These are phyloP conservation scores for Yarrowia divulgata DNA, from an alignment of 805 yeast genomes.

Conservation along the genomic window DNA sequence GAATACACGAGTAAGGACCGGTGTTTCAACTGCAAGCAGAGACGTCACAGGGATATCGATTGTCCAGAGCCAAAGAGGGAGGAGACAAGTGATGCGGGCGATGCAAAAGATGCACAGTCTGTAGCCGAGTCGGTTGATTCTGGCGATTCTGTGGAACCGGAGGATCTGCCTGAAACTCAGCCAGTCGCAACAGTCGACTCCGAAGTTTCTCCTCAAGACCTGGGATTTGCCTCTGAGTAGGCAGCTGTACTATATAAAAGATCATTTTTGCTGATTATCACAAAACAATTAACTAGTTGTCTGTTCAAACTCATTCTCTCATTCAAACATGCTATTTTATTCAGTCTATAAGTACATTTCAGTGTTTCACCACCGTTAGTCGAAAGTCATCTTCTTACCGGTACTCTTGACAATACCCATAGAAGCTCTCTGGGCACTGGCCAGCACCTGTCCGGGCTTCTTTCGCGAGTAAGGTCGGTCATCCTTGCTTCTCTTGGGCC, in stretches of 20 bases:
- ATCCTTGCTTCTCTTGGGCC: constrained; percentile 31
- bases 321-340: constrained; percentile 6
- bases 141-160: background rate
- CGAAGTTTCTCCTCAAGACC: background rate
- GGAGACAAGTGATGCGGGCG: background rate
- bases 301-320: too few species aligned
- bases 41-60: background rate
- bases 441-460: constrained; percentile 79
- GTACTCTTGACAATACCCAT: constrained; percentile 86
- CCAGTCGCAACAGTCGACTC: background rate
- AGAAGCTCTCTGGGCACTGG: constrained; percentile 86
- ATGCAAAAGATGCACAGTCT: background rate
- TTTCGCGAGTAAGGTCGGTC: constrained; percentile 43
- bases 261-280: too few species aligned
- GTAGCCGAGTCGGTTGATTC: background rate
- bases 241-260: too few species aligned
- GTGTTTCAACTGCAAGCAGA: background rate
- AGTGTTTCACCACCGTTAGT: constrained; percentile 44
- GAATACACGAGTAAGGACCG: background rate
- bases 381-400: constrained; percentile 86
- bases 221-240: background rate
- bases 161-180: background rate
- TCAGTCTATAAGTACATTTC: constrained; percentile 15
- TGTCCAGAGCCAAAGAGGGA: background rate
- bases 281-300: too few species aligned